Conservation (phyloP, 2,329 filamentous ascomycete species). For the Lachnellula occidentalis region DNA sequence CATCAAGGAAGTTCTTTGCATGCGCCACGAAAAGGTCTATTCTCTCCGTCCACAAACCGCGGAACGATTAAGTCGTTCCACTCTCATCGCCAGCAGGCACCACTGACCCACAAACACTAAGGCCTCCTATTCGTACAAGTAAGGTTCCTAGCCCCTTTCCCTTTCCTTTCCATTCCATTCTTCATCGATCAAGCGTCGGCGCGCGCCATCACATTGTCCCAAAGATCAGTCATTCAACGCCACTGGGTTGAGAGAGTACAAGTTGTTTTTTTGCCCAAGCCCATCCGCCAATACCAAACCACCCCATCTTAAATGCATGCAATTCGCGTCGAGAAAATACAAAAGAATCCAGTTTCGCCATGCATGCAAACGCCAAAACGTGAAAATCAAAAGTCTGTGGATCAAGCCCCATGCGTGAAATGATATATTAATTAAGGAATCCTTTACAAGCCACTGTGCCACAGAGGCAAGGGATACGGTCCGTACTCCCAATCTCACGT, state of each 20-base stretch:
- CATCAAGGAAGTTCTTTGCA: not conserved
- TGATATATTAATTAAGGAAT: slow-evolving; percentile 78
- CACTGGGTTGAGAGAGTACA: slow-evolving; percentile 32
- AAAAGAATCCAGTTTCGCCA: slow-evolving; percentile 11
- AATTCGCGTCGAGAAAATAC: slow-evolving; percentile 10
- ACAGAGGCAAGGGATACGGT: slow-evolving; percentile 95
- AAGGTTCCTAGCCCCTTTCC: not conserved
- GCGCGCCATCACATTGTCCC: slow-evolving; percentile 6
- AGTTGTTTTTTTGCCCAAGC: slow-evolving; percentile 22
- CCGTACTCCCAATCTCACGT: slow-evolving; percentile 87
- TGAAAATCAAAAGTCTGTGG: not conserved
- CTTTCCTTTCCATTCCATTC: not conserved
- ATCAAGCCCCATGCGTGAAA: not conserved
- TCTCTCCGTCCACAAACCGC: not conserved
- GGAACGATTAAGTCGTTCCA: not conserved
- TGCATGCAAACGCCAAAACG: slow-evolving; percentile 11
- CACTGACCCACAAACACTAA: not conserved
- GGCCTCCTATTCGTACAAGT: slow-evolving; percentile 16
- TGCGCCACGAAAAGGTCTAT: slow-evolving; percentile 8
- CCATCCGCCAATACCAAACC: slow-evolving; percentile 5
- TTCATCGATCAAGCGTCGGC: not conserved
- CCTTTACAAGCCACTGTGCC: slow-evolving; percentile 96
- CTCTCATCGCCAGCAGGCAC: not conserved
- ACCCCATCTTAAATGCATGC: slow-evolving; percentile 15
- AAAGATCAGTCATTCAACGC: slow-evolving; percentile 12